A percentile compares a stretch with the other conserved stretches of the same genome.
Conservation (phyloP, 768 basidiomycete genomes). For the Amylocystis lapponica region DNA sequence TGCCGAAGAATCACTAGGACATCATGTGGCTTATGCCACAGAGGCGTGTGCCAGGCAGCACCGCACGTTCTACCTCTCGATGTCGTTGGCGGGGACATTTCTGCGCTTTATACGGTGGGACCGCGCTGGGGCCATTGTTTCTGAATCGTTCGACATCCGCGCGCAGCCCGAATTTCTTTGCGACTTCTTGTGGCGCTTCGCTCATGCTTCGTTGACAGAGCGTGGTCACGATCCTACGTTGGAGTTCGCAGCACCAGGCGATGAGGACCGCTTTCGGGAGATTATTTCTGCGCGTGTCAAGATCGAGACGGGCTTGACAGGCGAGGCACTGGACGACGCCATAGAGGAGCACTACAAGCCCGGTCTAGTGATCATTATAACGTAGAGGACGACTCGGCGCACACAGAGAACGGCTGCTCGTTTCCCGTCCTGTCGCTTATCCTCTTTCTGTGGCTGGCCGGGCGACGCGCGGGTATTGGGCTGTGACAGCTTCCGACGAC, state of each 20-base stretch:
- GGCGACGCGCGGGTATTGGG: constrained; percentile 7
- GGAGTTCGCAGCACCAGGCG: background rate
- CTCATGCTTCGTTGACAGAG: constrained; percentile 4
- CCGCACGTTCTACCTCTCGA: constrained; percentile 22
- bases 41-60: constrained; percentile 22
- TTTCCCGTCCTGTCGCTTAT: constrained; percentile 5
- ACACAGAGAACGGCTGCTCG: no score
- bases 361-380: background rate
- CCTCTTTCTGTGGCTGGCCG: background rate
- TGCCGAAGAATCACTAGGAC: constrained; percentile 6
- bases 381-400: no score
- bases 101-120: constrained; percentile 30
- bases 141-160: constrained; percentile 21
- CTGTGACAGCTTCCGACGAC: background rate
- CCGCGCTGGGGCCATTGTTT: constrained; percentile 27
- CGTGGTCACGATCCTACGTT: constrained; percentile 22
- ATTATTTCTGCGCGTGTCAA: background rate
- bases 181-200: constrained; percentile 27
- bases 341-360: constrained; percentile 4
- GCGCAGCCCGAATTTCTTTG: constrained; percentile 15
- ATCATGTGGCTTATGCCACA: constrained; percentile 19
- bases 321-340: no score
- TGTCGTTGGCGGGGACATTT: constrained; percentile 19
- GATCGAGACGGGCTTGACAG: background rate
- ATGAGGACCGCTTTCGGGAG: constrained; percentile 1